Percentiles rank a stretch among this genome's conserved stretches.
These are phyloP conservation scores for Vigna angularis DNA, from an alignment of 306 rosid genomes.

Conservation along the genomic window DNA sequence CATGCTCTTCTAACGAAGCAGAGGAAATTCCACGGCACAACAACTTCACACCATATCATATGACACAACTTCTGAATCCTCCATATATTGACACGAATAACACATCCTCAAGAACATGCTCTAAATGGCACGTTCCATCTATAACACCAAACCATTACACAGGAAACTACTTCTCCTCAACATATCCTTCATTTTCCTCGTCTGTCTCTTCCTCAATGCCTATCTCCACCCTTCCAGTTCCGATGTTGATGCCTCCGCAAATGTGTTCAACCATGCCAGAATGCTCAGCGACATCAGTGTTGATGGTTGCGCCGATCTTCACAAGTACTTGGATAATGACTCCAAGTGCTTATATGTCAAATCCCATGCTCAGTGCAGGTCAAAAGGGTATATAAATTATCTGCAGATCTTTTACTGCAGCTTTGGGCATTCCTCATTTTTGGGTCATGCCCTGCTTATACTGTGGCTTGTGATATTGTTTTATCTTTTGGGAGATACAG, in stretches of 20 bases:
- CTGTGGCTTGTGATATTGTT: conserved; percentile 40
- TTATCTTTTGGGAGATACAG: conserved; percentile 43
- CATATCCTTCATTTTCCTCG: conserved; percentile 31
- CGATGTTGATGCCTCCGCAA: conserved; percentile 29
- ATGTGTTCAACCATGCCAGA: conserved; percentile 39
- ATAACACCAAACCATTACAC: background rate
- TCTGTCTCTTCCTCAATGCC: conserved; percentile 22
- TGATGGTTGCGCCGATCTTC: conserved; percentile 42
- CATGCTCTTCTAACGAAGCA: background rate
- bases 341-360: conserved; percentile 43
- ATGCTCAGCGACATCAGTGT: conserved; percentile 36
- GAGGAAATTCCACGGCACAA: background rate
- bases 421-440: conserved; percentile 37
- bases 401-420: conserved; percentile 42
- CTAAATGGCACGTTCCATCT: conserved; percentile 38
- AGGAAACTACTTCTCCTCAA: conserved; percentile 25
- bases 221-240: conserved; percentile 17
- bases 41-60: conserved; percentile 6
- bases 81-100: conserved; percentile 24
- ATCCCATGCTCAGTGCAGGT: conserved; percentile 37
- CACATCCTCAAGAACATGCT: background rate
- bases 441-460: conserved; percentile 22
- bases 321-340: conserved; percentile 34
- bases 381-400: conserved; percentile 43
- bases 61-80: conserved; percentile 7